Conservation (phyloP, 2,329 filamentous ascomycete species). For the Cytospora paraplurivora region DNA sequence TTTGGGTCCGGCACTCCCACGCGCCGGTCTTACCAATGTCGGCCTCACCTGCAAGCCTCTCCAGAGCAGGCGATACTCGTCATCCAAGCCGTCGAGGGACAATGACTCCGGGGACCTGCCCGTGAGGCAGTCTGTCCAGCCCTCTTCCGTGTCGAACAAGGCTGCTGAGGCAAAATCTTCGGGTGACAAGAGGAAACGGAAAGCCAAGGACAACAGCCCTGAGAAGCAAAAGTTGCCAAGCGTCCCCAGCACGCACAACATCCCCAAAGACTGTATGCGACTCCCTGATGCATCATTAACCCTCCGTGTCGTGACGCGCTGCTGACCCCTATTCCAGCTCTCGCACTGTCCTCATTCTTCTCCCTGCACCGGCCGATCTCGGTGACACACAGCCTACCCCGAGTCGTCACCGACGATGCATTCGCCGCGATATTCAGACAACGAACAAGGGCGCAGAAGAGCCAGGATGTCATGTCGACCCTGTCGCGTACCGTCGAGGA, state of each 20-base stretch:
- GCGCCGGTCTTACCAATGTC: slow-evolving; percentile 41
- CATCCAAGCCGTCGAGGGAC: slow-evolving; percentile 63
- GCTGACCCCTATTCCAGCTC: slow-evolving; percentile 57
- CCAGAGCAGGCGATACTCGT: slow-evolving; percentile 60
- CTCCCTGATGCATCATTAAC: not conserved
- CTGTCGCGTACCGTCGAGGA: slow-evolving; percentile 62
- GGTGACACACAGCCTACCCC: slow-evolving; percentile 78
- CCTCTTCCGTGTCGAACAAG: slow-evolving; percentile 45
- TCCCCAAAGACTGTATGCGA: slow-evolving; percentile 64
- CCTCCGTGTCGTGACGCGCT: slow-evolving; percentile 16
- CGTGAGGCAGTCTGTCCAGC: slow-evolving; percentile 51
- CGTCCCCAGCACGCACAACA: slow-evolving; percentile 74
- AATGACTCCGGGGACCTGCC: slow-evolving; percentile 56
- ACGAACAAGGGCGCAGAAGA: slow-evolving; percentile 52
- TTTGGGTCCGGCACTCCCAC: slow-evolving; percentile 45
- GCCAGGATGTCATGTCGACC: slow-evolving; percentile 67
- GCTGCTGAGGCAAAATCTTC: slow-evolving; percentile 46
- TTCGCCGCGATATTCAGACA: slow-evolving; percentile 83
- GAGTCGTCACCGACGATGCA: slow-evolving; percentile 67
- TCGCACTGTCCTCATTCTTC: slow-evolving; percentile 90
- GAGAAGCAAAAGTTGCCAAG: slow-evolving; percentile 63
- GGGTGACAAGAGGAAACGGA: slow-evolving; percentile 60
- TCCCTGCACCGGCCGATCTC: slow-evolving; percentile 94
- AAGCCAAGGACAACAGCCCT: slow-evolving; percentile 52
- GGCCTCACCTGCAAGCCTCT: slow-evolving; percentile 42